Evolutionary conservation across 2,329 filamentous ascomycete species (phyloP), one percentile per base, ranked within the genome.

Genomic region (Aspergillus felis): DNA sequence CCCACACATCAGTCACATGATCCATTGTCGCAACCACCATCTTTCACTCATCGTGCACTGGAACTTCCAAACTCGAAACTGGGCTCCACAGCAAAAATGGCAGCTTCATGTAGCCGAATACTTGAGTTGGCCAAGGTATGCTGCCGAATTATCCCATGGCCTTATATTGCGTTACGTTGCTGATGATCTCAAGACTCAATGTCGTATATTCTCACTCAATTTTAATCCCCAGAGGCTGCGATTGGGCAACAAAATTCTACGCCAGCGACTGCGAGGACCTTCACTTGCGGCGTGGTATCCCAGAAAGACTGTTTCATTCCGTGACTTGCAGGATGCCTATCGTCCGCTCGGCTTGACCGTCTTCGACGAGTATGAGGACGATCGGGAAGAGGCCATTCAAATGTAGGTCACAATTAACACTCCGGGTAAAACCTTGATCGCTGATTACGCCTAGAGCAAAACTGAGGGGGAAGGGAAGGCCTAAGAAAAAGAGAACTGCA

Each of bases 161-260:
- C 7, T n/a, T 42, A 20, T 14, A 17, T 25, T 22, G 9, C 14
- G 44, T 12, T 25, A 38, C 20, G 10, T n/a, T 56, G 17, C 27
- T 25, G 25, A n/a, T 47, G 49, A 24, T 46, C 24, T 27, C 20
- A 67, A 97, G 92, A 84, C 85, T 71, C 92, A 92, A 88, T 96
- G 91, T 82, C 86, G 87, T 74, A 85, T 97, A 79, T 99, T 97
- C 81, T 88, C 87, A 69, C 90, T 89, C 52, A 92, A 88, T 54
- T 97, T 87, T 81, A 99, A 99, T 77, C 94, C 94, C 27, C 83
- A 91, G 55, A 81, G 87, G 65, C 75, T 89, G 60, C 90, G 94
- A 61, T 85, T 91, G 66, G 94, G 94, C 70, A 97, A 94, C 79
- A 96, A 94, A 77, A 82, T 99, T 73, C 82, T 99, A 59, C 90